Conservation (phyloP, 2,329 filamentous ascomycete species). For the Neonectria faginata region DNA sequence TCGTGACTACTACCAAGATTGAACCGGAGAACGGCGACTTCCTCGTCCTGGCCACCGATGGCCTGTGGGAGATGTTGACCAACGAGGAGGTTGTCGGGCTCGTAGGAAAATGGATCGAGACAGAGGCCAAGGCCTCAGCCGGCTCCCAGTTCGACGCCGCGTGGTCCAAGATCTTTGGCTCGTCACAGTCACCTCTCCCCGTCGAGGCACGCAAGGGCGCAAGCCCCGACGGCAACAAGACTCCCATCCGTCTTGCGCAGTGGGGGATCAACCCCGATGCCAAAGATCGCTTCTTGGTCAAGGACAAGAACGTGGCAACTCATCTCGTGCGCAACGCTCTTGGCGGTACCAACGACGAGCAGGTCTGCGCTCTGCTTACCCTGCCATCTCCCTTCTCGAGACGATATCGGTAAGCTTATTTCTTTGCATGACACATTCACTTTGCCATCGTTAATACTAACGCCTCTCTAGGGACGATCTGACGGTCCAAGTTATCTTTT, state of each 20-base stretch:
- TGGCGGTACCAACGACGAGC: slow-evolving; percentile 92
- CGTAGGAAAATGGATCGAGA: slow-evolving; percentile 96
- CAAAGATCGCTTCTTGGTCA: slow-evolving; percentile 87
- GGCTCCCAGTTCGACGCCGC: slow-evolving; percentile 75
- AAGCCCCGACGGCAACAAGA: slow-evolving; percentile 77
- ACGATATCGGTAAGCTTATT: slow-evolving; percentile 77
- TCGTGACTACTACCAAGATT: slow-evolving; percentile 93
- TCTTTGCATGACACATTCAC: neutral
- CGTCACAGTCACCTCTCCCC: slow-evolving; percentile 69
- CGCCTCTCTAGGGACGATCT: slow-evolving; percentile 79
- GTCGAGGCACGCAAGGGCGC: slow-evolving; percentile 73
- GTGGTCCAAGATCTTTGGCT: slow-evolving; percentile 75
- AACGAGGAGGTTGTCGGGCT: slow-evolving; percentile 98
- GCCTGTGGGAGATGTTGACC: slow-evolving; percentile 98
- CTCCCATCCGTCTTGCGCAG: slow-evolving; percentile 88
- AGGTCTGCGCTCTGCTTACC: slow-evolving; percentile 91
- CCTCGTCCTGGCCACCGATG: slow-evolving; percentile 94
- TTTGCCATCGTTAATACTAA: slow-evolving; percentile 7
- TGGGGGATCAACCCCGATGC: slow-evolving; percentile 84
- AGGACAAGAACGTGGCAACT: slow-evolving; percentile 96
- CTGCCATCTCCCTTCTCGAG: slow-evolving; percentile 91
- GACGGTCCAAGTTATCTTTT: slow-evolving; percentile 98
- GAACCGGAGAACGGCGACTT: slow-evolving; percentile 93
- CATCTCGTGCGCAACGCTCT: slow-evolving; percentile 96
- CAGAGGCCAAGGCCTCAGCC: slow-evolving; percentile 66